Conservation (phyloP, 352 stramenopile species). For the Phytopythium chamaehyphon region DNA sequence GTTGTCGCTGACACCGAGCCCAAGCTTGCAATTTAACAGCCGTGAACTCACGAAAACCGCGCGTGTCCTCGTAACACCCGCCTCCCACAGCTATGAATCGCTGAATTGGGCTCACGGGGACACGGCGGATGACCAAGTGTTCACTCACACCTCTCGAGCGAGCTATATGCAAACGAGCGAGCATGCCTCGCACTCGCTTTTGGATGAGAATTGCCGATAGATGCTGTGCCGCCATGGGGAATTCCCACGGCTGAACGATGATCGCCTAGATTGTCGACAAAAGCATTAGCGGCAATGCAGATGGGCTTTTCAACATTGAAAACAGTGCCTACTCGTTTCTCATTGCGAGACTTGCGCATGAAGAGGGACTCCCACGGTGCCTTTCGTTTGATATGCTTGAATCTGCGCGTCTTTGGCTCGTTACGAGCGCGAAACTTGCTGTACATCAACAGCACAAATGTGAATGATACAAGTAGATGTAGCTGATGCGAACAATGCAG, state of each 20-base stretch:
- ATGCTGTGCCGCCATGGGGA: slow-evolving; percentile 80
- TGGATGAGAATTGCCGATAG: slow-evolving; percentile 76
- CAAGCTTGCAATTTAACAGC: slow-evolving; percentile 61
- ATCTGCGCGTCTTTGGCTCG: slow-evolving; percentile 41
- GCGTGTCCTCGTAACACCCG: slow-evolving; percentile 50
- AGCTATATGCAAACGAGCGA: slow-evolving; percentile 28
- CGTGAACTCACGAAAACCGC: slow-evolving; percentile 57
- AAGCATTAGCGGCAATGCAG: neutral
- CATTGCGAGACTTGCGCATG: slow-evolving; percentile 64
- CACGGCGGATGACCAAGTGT: neutral
- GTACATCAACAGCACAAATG: neutral
- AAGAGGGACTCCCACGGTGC: slow-evolving; percentile 71
- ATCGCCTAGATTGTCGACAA: slow-evolving; percentile 36
- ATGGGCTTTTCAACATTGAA: too few species aligned
- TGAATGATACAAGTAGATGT: neutral
- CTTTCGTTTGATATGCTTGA: slow-evolving; percentile 22
- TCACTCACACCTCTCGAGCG: neutral
- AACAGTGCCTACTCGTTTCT: slow-evolving; percentile 48
- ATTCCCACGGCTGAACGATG: slow-evolving; percentile 65
- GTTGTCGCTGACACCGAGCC: slow-evolving; percentile 51
- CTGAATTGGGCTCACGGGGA: slow-evolving; percentile 48
- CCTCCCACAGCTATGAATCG: slow-evolving; percentile 48
- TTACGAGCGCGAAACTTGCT: slow-evolving; percentile 52
- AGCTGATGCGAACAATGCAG: too few species aligned
- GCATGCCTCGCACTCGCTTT: slow-evolving; percentile 61